These are phyloP conservation scores for Cucumis melo DNA, from an alignment of 306 rosid species.

Conservation along the genomic window DNA sequence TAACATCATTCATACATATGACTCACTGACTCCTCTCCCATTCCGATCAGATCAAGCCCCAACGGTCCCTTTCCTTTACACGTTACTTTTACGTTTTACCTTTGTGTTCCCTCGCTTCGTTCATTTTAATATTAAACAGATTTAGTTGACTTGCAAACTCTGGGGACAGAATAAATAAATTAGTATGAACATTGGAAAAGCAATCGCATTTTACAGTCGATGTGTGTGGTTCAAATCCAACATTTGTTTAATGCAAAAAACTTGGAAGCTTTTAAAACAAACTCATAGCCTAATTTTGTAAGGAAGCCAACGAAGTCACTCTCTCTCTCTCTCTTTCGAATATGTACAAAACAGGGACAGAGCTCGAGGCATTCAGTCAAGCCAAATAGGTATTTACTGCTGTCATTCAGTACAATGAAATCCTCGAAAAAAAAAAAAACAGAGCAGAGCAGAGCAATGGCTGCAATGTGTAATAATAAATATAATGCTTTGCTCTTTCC, in stretches of 20 bases:
- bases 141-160: neutral
- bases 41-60: neutral
- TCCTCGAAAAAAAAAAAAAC: neutral
- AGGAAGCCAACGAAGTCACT: neutral
- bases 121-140: neutral
- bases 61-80: neutral
- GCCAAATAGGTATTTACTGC: neutral
- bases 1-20: neutral
- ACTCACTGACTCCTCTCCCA: neutral
- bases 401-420: neutral
- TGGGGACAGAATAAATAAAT: neutral
- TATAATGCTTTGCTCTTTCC: neutral
- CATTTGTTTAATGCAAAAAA: neutral
- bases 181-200: neutral
- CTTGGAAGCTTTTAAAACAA: neutral
- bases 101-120: neutral
- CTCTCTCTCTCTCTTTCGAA: neutral
- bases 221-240: neutral
- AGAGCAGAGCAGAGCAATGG: neutral
- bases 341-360: neutral
- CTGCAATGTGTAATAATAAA: neutral
- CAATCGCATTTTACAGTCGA: neutral
- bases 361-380: constrained; percentile 4
- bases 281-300: neutral
- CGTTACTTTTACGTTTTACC: neutral